Base-by-base conservation (phyloP, 169 alveolate species). In the Eimeria sp. region DNA sequence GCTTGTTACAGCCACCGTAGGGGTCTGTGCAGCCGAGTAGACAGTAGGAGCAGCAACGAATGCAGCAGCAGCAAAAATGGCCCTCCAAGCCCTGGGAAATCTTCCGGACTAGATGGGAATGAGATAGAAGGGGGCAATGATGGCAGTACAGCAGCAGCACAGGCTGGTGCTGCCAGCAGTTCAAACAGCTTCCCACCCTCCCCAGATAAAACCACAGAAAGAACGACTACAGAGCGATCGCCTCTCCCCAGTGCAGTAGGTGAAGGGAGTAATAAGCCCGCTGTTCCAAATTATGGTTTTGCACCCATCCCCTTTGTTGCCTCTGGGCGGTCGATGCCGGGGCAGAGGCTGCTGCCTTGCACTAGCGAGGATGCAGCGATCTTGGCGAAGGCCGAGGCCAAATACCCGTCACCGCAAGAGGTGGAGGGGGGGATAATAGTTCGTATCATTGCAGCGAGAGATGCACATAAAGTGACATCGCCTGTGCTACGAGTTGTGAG, bases 361-460 rank as follows among this genome's bases (percentile, higher is more conserved):
- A 95, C 91, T 49, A 91, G 78, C 52, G 97, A 96, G 85, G 98
- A 97, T 77, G 96, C 95, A 58, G 96, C 90, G 33, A 88, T 97
- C 43, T 90, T 97, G 66, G 90, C 95, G 52, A 91, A 95, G 85
- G 88, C 97, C 71, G 95, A 89, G 95, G 85, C 95, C 37, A 96
- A 95, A 85, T 97, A 96, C 76, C 97, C 97, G 58, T 90, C 91
- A 23, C 99, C 99, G 20, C 95, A 97, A 43, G 98, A 97, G 87
- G 97, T 97, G 88, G 99, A 98, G 49, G 96, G 97, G 40, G 98
- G 98, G 82, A 97, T 98, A 40, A 96, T 97, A n/a, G 97, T 98
- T 62, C 97, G 98, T 54, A 89, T 98, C 46, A 97, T 98, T 30
- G 95, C 97, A 64, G 95, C 97, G 62, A 89, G 94, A 46, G 96